A percentile compares a stretch with the other conserved stretches of the same genome.
These are phyloP conservation scores for Sclerotinia glacialis DNA, from an alignment of 2,329 filamentous ascomycete genomes.

Conservation along the genomic window DNA sequence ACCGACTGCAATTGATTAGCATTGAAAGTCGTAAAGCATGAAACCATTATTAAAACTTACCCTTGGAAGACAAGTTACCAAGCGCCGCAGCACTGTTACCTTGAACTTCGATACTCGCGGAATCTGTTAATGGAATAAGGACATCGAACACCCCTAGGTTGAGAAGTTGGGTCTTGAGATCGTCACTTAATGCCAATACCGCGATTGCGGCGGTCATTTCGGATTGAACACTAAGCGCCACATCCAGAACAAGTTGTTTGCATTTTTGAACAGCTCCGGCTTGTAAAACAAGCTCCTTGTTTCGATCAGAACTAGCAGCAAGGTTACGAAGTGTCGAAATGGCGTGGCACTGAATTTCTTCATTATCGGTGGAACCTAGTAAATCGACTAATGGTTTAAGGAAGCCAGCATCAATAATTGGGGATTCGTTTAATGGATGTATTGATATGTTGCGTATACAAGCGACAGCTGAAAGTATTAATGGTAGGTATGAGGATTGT, in stretches of 20 bases:
- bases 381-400: constrained; percentile 90
- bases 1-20: constrained; percentile 65
- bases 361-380: constrained; percentile 91
- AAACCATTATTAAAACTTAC: constrained; percentile 48
- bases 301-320: constrained; percentile 92
- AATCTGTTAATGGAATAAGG: constrained; percentile 90
- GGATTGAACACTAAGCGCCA: constrained; percentile 91
- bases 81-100: constrained; percentile 95
- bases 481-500: constrained; percentile 90
- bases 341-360: constrained; percentile 98
- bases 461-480: constrained; percentile 94
- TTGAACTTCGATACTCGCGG: constrained; percentile 94
- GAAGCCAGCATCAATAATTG: constrained; percentile 97
- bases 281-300: constrained; percentile 96
- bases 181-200: constrained; percentile 90
- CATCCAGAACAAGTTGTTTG: constrained; percentile 91
- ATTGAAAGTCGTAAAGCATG: constrained; percentile 22
- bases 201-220: constrained; percentile 99
- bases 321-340: constrained; percentile 96
- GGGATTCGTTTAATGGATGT: constrained; percentile 94
- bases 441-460: constrained; percentile 99
- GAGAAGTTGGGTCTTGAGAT: constrained; percentile 86
- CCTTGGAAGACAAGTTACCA: constrained; percentile 95
- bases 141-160: constrained; percentile 95
- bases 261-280: constrained; percentile 97